Percentiles rank a stretch among this genome's conserved stretches.
These are phyloP conservation scores for Saccharomyces hybrid DNA, from an alignment of 1,139 yeast genomes.

Conservation along the genomic window DNA sequence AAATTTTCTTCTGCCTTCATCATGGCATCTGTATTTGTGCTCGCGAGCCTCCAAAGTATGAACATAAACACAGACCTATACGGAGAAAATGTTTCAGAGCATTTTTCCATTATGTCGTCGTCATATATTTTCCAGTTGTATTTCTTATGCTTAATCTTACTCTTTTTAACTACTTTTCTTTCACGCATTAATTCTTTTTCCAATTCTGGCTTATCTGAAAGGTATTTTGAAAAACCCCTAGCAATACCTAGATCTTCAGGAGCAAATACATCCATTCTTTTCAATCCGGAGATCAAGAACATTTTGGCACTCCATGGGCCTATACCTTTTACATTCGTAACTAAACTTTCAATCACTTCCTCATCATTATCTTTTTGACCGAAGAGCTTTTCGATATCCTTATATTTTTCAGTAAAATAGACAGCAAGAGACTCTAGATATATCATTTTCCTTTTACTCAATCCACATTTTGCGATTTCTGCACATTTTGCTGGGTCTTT, in stretches of 20 bases:
- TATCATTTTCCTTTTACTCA: constrained; percentile 61
- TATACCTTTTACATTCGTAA: constrained; percentile 59
- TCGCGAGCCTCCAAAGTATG: constrained; percentile 63
- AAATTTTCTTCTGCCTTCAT: constrained; percentile 23
- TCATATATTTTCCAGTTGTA: constrained; percentile 53
- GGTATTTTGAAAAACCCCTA: constrained; percentile 64
- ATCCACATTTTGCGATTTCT: constrained; percentile 53
- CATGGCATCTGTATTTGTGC: constrained; percentile 51
- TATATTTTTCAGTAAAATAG: constrained; percentile 42
- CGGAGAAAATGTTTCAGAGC: constrained; percentile 58
- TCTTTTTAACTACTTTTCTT: constrained; percentile 31
- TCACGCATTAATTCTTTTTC: constrained; percentile 36
- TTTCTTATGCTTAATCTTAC: constrained; percentile 35
- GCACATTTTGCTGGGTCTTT: constrained; percentile 36
- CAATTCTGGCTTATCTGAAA: constrained; percentile 48
- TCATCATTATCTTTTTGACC: constrained; percentile 32
- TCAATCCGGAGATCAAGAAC: constrained; percentile 69
- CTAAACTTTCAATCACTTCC: constrained; percentile 49
- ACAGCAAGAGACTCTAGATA: constrained; percentile 57
- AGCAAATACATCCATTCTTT: constrained; percentile 63
- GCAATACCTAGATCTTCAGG: constrained; percentile 80
- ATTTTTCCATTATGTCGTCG: constrained; percentile 48
- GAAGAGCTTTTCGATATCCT: constrained; percentile 40
- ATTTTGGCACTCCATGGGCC: constrained; percentile 91
- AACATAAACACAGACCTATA: constrained; percentile 64